Evolutionary conservation across 495 filamentous ascomycete genomes (phyloP), one percentile per base, ranked within the genome.

Genomic region (Aspergillus haitiensis): DNA sequence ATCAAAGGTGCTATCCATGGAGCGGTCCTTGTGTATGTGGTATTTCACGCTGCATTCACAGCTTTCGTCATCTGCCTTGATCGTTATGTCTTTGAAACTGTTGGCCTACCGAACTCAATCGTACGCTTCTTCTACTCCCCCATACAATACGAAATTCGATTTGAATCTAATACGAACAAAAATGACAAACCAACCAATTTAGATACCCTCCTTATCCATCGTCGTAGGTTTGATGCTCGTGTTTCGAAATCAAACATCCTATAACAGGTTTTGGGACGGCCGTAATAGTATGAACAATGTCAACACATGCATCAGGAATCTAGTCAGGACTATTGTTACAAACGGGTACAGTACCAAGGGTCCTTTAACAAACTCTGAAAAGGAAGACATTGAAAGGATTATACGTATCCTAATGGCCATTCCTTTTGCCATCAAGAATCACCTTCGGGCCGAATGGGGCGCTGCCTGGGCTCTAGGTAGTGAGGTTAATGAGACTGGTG

Each of bases 211-310:
- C n/a, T 72, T 92, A 2, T 89, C 86, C 18, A 92, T 92, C 60
- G 88, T 92, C 52, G 88, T 91, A 27, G 88, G 88, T 67, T 67
- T 92, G 15, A 90, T 92, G 86, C 86, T 92, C 36, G 88, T 92
- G 45, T 91, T 91, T 77, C 84, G 88, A 12, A 90, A 92, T 61
- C 77, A 81, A 63, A 88, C 86, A 37, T 84, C 80, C 56, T 90
- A 89, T 72, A 88, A 88, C 58, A 78, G 87, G 4, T 90, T 88
- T 73, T 90, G 87, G 87, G 83, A 85, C 34, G 87, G 87, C 15
- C 81, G 85, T 35, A 85, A 84, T 52, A 74, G 81, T 27, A 76
- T 88, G 55, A 84, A 78, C 27, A 75, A 78, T 0, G 74, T 88
- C 45, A 78, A 78, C 55, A 87, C 86, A 33, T 77, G 72, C 36